Base-by-base conservation (phyloP, 2,329 filamentous ascomycete species). In the Diaporthe vaccinii region DNA sequence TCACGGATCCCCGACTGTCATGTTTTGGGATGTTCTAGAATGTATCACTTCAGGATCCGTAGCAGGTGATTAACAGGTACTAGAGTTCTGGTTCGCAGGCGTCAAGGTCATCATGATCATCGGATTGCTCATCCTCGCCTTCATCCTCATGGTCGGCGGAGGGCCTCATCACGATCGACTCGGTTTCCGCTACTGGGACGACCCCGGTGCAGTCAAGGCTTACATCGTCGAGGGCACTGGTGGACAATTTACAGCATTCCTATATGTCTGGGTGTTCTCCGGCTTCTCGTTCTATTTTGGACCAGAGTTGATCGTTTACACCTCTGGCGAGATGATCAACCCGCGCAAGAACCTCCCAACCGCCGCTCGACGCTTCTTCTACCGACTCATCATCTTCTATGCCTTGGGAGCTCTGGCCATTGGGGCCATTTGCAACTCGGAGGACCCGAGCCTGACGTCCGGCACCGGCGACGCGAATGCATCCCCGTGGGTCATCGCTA, bases 401-500 rank as follows among this genome's bases (percentile, higher is more conserved):
- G 78, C 81, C n/a, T 76, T 82, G 17, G 78, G 78, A 57, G 78
- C 79, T 44, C 73, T 81, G 28, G 78, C 79, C 8, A 79, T 82
- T 41, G 80, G 81, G 28, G 68, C 41, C 39, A 41, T 58, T 17
- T 41, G 51, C 28, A 22, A 28, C 36, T 44, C 34, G 9, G 20
- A 44, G 2, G 51, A 41, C 34, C n/a, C 51, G 9, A 78, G 80
- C 14, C 81, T 85, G 2, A 78, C 83, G 10, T 78, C 81, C 41
- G 82, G 80, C 4, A 79, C 78, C 10, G 77, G 80, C 1, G 81
- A 81, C n/a, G 81, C 82, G 9, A 82, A 81, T 0, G 79, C 83
- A 5, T 73, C 59, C 1, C 75, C 76, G 34, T 75, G 76, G 79
- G 92, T 94, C 76, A 90, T 94, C 78, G 89, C 90, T 39, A 91